Evolutionary conservation across 768 basidiomycete genomes (phyloP).

Genomic region (Strobilomyces dryophilus): DNA sequence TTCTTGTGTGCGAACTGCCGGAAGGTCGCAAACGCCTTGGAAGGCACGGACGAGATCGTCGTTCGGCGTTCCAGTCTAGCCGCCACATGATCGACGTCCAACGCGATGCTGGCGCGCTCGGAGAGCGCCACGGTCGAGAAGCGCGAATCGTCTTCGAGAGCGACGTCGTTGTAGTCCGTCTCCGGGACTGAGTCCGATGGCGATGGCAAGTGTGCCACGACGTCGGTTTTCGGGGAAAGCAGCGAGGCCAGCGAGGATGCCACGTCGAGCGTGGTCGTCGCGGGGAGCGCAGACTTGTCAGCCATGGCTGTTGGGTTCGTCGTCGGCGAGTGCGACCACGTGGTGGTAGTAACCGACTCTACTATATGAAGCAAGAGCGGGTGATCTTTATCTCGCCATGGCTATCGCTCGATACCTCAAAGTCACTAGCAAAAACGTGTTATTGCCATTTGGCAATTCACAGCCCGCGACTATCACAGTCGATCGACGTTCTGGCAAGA

Average conservation of each 20-base stretch:
- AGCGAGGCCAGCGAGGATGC: constrained; percentile 40
- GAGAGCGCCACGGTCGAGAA: constrained; percentile 51
- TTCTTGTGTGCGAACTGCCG: constrained; percentile 49
- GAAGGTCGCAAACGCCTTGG: constrained; percentile 17
- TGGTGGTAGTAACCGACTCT: neutral
- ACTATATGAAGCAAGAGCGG: neutral
- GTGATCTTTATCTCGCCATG: constrained; percentile 11
- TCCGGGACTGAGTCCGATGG: constrained; percentile 45
- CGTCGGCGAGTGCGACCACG: constrained; percentile 6
- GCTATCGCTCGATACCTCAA: constrained; percentile 25
- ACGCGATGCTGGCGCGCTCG: constrained; percentile 33
- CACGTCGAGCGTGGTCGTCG: constrained; percentile 11
- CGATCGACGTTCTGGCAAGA: constrained; percentile 54
- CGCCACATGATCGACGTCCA: constrained; percentile 21
- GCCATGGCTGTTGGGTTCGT: constrained; percentile 16
- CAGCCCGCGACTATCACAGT: constrained; percentile 66
- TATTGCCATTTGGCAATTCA: constrained; percentile 49
- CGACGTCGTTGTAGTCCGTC: constrained; percentile 62
- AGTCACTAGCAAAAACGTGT: constrained; percentile 52
- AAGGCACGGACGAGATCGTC: constrained; percentile 26
- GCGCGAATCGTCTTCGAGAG: constrained; percentile 40
- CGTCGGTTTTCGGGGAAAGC: constrained; percentile 43
- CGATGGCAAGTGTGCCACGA: constrained; percentile 26
- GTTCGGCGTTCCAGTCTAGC: constrained; percentile 26
- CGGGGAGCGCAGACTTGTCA: constrained; percentile 8